Conservation (phyloP, 345 rosid genomes). For the Lepidium africanum region DNA sequence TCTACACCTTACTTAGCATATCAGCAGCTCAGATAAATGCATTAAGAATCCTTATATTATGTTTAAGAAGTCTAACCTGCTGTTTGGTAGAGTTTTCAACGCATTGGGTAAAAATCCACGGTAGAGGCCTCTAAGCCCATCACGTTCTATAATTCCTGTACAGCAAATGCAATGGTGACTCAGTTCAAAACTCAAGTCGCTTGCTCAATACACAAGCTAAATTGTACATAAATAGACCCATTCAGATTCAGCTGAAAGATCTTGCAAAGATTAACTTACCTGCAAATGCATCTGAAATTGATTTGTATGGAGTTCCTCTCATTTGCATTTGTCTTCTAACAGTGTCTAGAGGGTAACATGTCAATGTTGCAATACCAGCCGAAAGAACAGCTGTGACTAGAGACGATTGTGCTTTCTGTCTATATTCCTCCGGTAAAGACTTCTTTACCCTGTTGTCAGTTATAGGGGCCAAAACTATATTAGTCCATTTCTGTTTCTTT, state of each 20-base stretch:
- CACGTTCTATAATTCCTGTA: slow-evolving; percentile 68
- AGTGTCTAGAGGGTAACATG: slow-evolving; percentile 96
- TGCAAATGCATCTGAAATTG: slow-evolving; percentile 76
- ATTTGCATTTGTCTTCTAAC: slow-evolving; percentile 98
- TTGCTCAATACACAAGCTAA: background rate
- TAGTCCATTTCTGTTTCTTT: background rate
- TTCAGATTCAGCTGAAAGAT: background rate
- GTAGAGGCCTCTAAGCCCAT: slow-evolving; percentile 70
- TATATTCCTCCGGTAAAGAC: slow-evolving; percentile 76
- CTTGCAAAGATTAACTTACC: slow-evolving; percentile 34
- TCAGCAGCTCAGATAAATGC: background rate
- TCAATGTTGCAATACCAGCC: slow-evolving; percentile 75
- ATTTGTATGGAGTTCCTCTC: slow-evolving; percentile 80
- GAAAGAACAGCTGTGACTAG: slow-evolving; percentile 78
- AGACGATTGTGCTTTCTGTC: slow-evolving; percentile 68
- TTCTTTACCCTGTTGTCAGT: slow-evolving; percentile 68
- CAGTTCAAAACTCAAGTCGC: background rate
- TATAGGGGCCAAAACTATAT: background rate
- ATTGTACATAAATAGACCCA: background rate
- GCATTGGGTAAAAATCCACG: slow-evolving; percentile 96
- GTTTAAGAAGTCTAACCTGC: slow-evolving; percentile 52
- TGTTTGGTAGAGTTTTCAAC: slow-evolving; percentile 79
- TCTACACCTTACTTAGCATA: background rate
- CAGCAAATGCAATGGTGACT: background rate
- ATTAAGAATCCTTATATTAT: background rate